A percentile compares a stretch with the other conserved stretches of the same genome.
phyloP scores from a whole-genome alignment of 768 basidiomycete species.

The Dictyophora rubrovolvata region DNA sequence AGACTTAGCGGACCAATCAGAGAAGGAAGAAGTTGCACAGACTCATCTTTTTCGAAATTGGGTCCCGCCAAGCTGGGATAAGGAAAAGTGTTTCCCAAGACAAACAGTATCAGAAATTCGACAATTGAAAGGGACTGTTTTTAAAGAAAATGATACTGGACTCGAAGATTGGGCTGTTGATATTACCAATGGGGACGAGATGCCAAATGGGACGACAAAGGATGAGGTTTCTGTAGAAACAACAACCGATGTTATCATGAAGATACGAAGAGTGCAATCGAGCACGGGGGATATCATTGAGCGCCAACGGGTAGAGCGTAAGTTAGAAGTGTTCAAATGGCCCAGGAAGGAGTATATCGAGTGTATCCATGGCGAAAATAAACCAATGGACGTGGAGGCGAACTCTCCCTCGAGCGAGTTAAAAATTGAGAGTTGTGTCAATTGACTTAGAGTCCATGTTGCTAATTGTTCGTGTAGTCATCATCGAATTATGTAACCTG shows the following conservation, averaged over 20 bases:
- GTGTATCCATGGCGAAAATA: neutral
- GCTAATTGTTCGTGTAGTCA: no score
- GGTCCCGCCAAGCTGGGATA: conserved; percentile 59
- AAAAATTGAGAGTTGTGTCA: neutral
- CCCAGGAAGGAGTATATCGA: neutral
- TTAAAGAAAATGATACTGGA: conserved; percentile 16
- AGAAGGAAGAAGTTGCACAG: conserved; percentile 13
- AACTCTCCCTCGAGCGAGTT: neutral
- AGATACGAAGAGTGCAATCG: conserved; percentile 39
- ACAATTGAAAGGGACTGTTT: conserved; percentile 28
- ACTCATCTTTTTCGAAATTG: conserved; percentile 49
- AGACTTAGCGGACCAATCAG: conserved; percentile 10
- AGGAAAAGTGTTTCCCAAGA: conserved; percentile 30
- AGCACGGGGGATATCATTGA: conserved; percentile 40
- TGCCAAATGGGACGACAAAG: conserved; percentile 9
- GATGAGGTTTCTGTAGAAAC: conserved; percentile 31
- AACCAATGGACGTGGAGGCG: neutral
- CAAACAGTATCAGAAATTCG: conserved; percentile 31
- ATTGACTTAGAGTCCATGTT: neutral
- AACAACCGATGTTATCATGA: conserved; percentile 41
- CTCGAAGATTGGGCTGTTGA: conserved; percentile 33
- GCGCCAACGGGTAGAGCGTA: conserved; percentile 60
- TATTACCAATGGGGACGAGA: conserved; percentile 17
- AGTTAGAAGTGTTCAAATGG: conserved; percentile 63
- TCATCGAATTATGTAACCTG: no score